phyloP scores from a whole-genome alignment of 2,329 filamentous ascomycete genomes.

The Cordyceps militaris region DNA sequence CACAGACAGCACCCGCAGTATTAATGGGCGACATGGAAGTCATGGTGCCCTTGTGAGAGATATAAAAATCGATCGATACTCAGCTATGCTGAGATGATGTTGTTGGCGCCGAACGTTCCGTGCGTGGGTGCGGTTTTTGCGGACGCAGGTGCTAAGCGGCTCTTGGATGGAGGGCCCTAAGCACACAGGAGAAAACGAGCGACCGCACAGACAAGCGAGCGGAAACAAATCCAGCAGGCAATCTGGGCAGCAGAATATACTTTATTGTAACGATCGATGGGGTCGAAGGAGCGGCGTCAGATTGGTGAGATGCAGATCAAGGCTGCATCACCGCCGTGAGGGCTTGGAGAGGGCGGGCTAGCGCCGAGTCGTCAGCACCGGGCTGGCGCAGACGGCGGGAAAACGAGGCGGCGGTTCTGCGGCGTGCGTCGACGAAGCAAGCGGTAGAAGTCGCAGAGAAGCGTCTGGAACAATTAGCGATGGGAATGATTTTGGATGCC shows the following conservation, averaged over 20 bases:
- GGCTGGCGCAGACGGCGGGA: constrained; percentile 19
- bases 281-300: constrained; percentile 2
- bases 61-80: constrained; percentile 21
- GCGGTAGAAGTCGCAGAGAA: not conserved
- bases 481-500: constrained; percentile 1
- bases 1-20: constrained; percentile 25
- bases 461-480: constrained; percentile 12
- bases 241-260: not conserved
- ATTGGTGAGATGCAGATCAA: constrained; percentile 10
- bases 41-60: constrained; percentile 30
- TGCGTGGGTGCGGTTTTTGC: constrained; percentile 27
- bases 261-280: constrained; percentile 3
- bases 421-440: not conserved
- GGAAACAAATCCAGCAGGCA: not conserved
- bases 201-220: not conserved
- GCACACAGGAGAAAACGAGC: not conserved
- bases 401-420: constrained; percentile 14
- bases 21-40: constrained; percentile 40
- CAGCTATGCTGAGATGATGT: constrained; percentile 9
- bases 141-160: constrained; percentile 12
- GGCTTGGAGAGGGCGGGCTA: constrained; percentile 15
- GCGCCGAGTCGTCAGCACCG: constrained; percentile 21
- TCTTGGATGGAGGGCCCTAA: not conserved
- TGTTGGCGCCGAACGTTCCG: constrained; percentile 9
- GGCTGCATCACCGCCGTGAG: constrained; percentile 10